Conservation (phyloP, 495 filamentous ascomycete genomes). For the Cairneyella variabilis region DNA sequence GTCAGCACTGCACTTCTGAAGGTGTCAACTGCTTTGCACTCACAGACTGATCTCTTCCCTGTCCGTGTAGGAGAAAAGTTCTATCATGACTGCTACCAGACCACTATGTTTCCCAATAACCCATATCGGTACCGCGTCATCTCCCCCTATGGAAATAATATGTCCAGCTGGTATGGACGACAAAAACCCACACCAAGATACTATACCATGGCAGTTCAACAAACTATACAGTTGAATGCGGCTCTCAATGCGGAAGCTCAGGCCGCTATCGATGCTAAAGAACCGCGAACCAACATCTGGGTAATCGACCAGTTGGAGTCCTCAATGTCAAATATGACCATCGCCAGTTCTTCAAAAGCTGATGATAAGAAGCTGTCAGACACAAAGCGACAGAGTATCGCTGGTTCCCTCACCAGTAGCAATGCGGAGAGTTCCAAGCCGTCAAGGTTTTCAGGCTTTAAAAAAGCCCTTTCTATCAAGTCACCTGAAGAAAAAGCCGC, state of each 20-base stretch:
- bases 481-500: conserved; percentile 33
- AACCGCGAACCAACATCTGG: conserved; percentile 41
- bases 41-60: conserved; percentile 2
- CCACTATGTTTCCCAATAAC: conserved; percentile 26
- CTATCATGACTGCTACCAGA: conserved; percentile 34
- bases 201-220: conserved; percentile 29
- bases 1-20: conserved; percentile 16
- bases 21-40: neutral
- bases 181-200: conserved; percentile 21
- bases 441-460: conserved; percentile 32
- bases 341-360: neutral
- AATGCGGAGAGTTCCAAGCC: conserved; percentile 19
- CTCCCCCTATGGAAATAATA: conserved; percentile 24
- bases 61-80: conserved; percentile 29
- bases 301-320: conserved; percentile 20
- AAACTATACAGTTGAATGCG: conserved; percentile 30
- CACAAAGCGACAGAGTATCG: conserved; percentile 19
- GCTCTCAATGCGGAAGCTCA: conserved; percentile 37
- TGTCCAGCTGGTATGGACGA: conserved; percentile 10
- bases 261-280: conserved; percentile 30
- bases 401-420: conserved; percentile 8
- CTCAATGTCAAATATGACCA: conserved; percentile 26
- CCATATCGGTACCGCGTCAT: conserved; percentile 31
- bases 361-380: conserved; percentile 1
- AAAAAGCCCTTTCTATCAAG: conserved; percentile 35